A percentile compares a stretch with the other conserved stretches of the same genome.
Evolutionary conservation across 1,284 basidiomycete genomes (phyloP).

Genomic region (Phellopilus nigrolimitatus): DNA sequence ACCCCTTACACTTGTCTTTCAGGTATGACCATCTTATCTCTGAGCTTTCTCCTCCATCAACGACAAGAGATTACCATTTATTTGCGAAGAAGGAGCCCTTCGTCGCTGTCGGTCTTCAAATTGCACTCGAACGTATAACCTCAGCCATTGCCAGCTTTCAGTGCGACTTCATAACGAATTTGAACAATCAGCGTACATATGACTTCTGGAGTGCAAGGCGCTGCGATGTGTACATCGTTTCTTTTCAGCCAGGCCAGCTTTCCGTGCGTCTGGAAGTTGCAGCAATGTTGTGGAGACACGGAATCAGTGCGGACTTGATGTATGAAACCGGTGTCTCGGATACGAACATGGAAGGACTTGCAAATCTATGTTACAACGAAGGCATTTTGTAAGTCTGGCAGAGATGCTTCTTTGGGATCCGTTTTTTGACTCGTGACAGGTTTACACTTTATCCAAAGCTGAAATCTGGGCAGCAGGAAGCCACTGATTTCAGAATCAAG

Average conservation of each 20-base stretch:
- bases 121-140: constrained; percentile 78
- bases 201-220: constrained; percentile 84
- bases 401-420: neutral
- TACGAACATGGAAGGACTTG: constrained; percentile 56
- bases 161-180: constrained; percentile 62
- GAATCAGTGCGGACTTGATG: constrained; percentile 84
- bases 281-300: constrained; percentile 73
- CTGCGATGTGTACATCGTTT: constrained; percentile 82
- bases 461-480: constrained; percentile 51
- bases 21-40: constrained; percentile 76
- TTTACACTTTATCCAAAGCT: constrained; percentile 70
- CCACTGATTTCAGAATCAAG: constrained; percentile 74
- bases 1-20: neutral
- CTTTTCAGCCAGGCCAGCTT: constrained; percentile 71
- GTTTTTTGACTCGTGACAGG: constrained; percentile 32
- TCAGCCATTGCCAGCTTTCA: constrained; percentile 68
- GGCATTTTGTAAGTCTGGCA: constrained; percentile 62
- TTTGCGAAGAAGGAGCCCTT: constrained; percentile 43
- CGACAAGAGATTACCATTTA: too few species aligned
- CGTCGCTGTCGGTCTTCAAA: constrained; percentile 72
- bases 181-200: constrained; percentile 74
- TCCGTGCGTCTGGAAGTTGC: constrained; percentile 76
- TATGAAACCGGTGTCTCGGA: constrained; percentile 68
- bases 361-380: constrained; percentile 64
- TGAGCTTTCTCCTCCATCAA: constrained; percentile 47